A percentile compares a stretch with the other conserved stretches of the same genome.
Evolutionary conservation across 148 eudicot species (phyloP).

Genomic region (Agrostemma githago): DNA sequence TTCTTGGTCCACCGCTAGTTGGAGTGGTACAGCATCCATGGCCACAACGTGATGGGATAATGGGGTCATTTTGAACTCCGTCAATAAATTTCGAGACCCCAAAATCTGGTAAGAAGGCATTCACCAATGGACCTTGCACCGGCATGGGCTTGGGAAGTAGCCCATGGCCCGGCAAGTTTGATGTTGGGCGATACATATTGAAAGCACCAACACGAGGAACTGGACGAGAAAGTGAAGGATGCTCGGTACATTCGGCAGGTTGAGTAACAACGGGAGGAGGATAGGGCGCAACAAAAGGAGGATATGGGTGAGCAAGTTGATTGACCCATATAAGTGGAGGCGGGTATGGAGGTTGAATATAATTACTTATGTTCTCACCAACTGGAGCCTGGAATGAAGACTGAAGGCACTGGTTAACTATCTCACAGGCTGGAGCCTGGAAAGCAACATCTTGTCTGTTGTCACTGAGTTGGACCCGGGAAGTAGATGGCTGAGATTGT

Average conservation of each 20-base stretch:
- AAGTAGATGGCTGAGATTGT: neutral
- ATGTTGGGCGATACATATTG: conserved; percentile 38
- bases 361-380: conserved; percentile 10
- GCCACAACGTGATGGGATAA: conserved; percentile 59
- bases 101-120: conserved; percentile 42
- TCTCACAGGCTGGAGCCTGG: conserved; percentile 26
- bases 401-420: conserved; percentile 26
- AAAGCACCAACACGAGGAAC: conserved; percentile 71
- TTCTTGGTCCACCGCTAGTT: conserved; percentile 22
- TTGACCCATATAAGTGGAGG: conserved; percentile 19
- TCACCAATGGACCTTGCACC: conserved; percentile 51
- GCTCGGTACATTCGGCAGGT: conserved; percentile 22
- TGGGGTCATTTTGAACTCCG: conserved; percentile 41
- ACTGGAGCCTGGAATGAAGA: conserved; percentile 24
- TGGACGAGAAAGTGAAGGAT: conserved; percentile 49
- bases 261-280: conserved; percentile 26
- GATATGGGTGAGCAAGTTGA: conserved; percentile 12
- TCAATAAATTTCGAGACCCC: conserved; percentile 46
- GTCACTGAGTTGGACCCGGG: neutral
- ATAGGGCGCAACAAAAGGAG: conserved; percentile 4
- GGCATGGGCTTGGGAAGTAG: conserved; percentile 29
- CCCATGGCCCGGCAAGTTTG: conserved; percentile 18
- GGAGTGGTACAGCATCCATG: conserved; percentile 60
- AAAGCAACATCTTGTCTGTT: conserved; percentile 10
- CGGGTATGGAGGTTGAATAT: conserved; percentile 20